Percentiles rank a stretch among this genome's conserved stretches.
phyloP scores from a whole-genome alignment of 108 stramenopile genomes.

The Skeletonema grethae region DNA sequence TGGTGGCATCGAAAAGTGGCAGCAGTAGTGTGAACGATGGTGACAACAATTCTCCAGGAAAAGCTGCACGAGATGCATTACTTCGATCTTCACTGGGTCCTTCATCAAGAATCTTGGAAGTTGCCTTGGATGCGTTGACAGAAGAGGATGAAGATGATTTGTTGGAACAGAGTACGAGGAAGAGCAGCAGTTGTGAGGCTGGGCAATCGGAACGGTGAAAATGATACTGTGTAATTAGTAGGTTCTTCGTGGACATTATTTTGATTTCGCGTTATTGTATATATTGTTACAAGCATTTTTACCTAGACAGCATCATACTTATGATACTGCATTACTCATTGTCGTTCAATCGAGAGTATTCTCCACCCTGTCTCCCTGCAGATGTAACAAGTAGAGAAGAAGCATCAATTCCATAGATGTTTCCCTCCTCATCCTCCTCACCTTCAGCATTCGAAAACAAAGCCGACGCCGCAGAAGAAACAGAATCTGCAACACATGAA shows the following conservation, averaged over 20 bases:
- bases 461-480: conserved; percentile 55
- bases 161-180: no score
- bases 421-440: conserved; percentile 63
- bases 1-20: conserved; percentile 19
- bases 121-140: background rate
- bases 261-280: no score
- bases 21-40: background rate
- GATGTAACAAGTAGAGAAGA: conserved; percentile 68
- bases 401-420: conserved; percentile 79
- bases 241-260: background rate
- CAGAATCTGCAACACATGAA: conserved; percentile 77
- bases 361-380: conserved; percentile 43
- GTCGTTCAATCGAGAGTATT: conserved; percentile 28
- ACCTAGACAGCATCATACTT: background rate
- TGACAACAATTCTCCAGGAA: background rate
- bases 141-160: conserved; percentile 11
- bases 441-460: conserved; percentile 26
- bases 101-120: background rate
- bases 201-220: background rate
- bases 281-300: no score
- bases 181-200: background rate
- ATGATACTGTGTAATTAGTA: background rate
- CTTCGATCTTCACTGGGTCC: background rate
- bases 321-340: conserved; percentile 13
- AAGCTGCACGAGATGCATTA: background rate